Conservation (phyloP, 805 yeast genomes). For the Tetrapisispora fleetii region DNA sequence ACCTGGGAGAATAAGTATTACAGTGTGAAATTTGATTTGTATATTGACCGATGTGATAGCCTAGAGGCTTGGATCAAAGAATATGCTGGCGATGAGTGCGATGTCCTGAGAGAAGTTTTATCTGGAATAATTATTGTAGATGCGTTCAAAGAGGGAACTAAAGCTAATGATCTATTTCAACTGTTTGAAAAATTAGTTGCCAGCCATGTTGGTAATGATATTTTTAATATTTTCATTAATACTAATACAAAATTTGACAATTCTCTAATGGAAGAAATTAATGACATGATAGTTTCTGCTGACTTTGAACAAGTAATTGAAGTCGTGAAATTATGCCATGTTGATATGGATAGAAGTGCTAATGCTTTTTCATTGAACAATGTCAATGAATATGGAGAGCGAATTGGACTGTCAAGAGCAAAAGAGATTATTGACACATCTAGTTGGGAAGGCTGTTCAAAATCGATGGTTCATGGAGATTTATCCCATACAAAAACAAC, state of each 20-base stretch:
- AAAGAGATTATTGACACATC: conserved; percentile 40
- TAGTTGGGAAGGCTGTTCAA: conserved; percentile 33
- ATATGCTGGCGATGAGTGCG: conserved; percentile 28
- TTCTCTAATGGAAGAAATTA: conserved; percentile 31
- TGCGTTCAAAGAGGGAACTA: not conserved
- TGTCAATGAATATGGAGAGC: conserved; percentile 36
- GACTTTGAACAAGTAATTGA: conserved; percentile 30
- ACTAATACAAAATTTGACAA: conserved; percentile 6
- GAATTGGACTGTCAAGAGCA: conserved; percentile 34
- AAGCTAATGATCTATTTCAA: not conserved
- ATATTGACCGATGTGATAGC: conserved; percentile 22
- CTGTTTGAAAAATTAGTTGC: not conserved
- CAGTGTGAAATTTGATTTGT: conserved; percentile 20
- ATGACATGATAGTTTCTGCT: conserved; percentile 11
- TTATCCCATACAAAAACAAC: not conserved
- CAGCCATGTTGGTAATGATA: not conserved
- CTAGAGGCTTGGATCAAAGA: conserved; percentile 33
- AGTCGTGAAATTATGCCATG: conserved; percentile 21
- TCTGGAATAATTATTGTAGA: conserved; percentile 38
- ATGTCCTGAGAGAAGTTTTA: conserved; percentile 34
- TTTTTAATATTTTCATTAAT: conserved; percentile 5
- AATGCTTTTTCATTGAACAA: not conserved
- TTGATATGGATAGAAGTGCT: not conserved
- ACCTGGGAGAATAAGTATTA: conserved; percentile 28
- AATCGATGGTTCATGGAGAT: not conserved